A percentile compares a stretch with the other conserved stretches of the same genome.
Evolutionary conservation across 73 alveolate species (phyloP).

Genomic region (Paramecium tetraurelia): DNA sequence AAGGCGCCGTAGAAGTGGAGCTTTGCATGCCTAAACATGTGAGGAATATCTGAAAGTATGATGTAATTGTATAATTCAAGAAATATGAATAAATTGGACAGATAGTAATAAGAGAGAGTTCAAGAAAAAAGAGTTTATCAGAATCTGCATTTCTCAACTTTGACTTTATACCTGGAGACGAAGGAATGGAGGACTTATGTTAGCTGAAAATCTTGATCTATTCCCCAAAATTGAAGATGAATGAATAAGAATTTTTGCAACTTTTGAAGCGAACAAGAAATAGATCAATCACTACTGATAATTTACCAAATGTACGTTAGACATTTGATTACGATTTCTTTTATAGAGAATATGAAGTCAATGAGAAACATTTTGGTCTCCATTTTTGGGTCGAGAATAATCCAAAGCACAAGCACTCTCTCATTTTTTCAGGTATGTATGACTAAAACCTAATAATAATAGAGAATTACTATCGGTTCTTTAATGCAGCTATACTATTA

Average conservation of each 20-base stretch:
- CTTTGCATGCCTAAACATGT: conserved; percentile 36
- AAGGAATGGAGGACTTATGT: neutral
- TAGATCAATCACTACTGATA: neutral
- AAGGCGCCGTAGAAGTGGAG: conserved; percentile 36
- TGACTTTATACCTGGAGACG: conserved; percentile 31
- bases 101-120: neutral
- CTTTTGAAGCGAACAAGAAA: neutral
- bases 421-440: neutral
- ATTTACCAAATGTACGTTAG: neutral
- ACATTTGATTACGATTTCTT: conserved; percentile 13
- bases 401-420: neutral
- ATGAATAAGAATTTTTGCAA: conserved; percentile 24
- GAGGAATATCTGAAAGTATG: conserved; percentile 41
- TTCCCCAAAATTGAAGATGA: conserved; percentile 7
- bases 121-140: neutral
- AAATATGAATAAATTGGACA: conserved; percentile 25
- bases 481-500: conserved; percentile 13
- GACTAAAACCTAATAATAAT: neutral
- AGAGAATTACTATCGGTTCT: neutral
- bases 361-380: neutral
- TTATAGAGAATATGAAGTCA: conserved; percentile 23
- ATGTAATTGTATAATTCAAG: neutral
- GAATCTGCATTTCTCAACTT: neutral
- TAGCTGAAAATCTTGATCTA: neutral
- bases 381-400: conserved; percentile 32